Conservation (phyloP, 1,284 basidiomycete genomes). For the Apiotrichum sp. region DNA sequence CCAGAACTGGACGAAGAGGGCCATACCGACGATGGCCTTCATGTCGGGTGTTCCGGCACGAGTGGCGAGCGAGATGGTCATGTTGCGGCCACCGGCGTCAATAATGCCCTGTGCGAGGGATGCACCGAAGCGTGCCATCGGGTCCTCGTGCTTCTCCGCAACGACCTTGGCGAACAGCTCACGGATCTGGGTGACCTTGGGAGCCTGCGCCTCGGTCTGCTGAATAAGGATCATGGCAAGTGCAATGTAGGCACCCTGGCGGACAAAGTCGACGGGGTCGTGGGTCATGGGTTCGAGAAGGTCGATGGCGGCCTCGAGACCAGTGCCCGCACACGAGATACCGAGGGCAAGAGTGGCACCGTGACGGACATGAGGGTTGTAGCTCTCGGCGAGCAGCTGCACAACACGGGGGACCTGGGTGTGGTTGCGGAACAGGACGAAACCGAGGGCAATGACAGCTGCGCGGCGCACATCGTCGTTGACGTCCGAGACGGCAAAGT, state of each 20-base stretch:
- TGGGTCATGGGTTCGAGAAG: slow-evolving; percentile 95
- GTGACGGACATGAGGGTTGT: slow-evolving; percentile 93
- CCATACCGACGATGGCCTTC: slow-evolving; percentile 89
- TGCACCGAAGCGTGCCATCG: slow-evolving; percentile 93
- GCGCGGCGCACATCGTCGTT: slow-evolving; percentile 92
- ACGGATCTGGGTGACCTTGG: slow-evolving; percentile 71
- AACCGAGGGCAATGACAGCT: slow-evolving; percentile 87
- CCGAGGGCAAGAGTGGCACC: slow-evolving; percentile 82
- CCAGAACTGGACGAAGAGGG: slow-evolving; percentile 96
- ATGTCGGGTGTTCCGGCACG: slow-evolving; percentile 82
- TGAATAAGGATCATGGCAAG: slow-evolving; percentile 94
- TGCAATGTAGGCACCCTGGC: slow-evolving; percentile 92
- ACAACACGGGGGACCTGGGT: slow-evolving; percentile 89
- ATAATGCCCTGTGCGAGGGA: slow-evolving; percentile 90
- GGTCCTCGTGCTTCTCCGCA: slow-evolving; percentile 92
- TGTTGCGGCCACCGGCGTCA: slow-evolving; percentile 91
- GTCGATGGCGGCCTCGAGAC: slow-evolving; percentile 86
- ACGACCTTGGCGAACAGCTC: slow-evolving; percentile 81
- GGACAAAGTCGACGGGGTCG: slow-evolving; percentile 92
- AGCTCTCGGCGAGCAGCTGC: slow-evolving; percentile 90
- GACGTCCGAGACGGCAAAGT: slow-evolving; percentile 93
- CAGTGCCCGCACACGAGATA: slow-evolving; percentile 95
- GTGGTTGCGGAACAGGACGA: slow-evolving; percentile 92
- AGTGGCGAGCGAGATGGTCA: slow-evolving; percentile 85
- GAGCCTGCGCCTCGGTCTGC: slow-evolving; percentile 80